phyloP scores from a whole-genome alignment of 2,329 filamentous ascomycete species.

The Cercospora beticola region DNA sequence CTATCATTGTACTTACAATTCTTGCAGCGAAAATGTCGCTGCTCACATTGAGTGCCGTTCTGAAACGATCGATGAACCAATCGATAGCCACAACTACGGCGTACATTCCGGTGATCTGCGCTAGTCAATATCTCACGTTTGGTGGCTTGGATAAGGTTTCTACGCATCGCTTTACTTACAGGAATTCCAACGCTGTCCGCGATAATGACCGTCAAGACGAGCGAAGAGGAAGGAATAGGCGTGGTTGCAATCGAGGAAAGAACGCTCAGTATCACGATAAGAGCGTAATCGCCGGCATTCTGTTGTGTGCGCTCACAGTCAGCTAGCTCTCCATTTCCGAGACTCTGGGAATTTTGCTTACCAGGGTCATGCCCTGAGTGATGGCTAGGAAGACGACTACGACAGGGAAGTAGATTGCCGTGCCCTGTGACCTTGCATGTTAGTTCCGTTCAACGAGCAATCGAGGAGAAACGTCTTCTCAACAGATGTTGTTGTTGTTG shows the following conservation, averaged over 20 bases:
- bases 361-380: constrained; percentile 45
- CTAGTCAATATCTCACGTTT: too few relatives aligned
- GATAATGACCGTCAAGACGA: constrained; percentile 56
- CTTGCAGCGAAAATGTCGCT: constrained; percentile 50
- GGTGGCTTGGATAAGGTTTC: too few relatives aligned
- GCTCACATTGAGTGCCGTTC: constrained; percentile 53
- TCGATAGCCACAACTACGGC: constrained; percentile 56
- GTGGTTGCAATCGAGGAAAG: constrained; percentile 56
- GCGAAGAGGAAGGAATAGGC: constrained; percentile 54
- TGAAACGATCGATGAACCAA: constrained; percentile 58
- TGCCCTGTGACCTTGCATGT: constrained; percentile 35
- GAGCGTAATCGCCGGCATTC: constrained; percentile 49
- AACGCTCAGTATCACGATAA: constrained; percentile 52
- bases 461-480: too few relatives aligned
- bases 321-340: neutral
- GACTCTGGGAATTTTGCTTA: neutral
- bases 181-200: constrained; percentile 47
- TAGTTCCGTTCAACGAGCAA: neutral
- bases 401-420: constrained; percentile 57
- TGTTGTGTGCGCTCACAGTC: neutral
- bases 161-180: neutral
- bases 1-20: neutral
- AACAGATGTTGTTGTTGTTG: too few relatives aligned
- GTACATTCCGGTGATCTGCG: constrained; percentile 49
- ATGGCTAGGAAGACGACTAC: constrained; percentile 55